Percentiles rank a stretch among this genome's conserved stretches.
Evolutionary conservation across 805 yeast species (phyloP).

Genomic region (Yarrowia keelungensis): DNA sequence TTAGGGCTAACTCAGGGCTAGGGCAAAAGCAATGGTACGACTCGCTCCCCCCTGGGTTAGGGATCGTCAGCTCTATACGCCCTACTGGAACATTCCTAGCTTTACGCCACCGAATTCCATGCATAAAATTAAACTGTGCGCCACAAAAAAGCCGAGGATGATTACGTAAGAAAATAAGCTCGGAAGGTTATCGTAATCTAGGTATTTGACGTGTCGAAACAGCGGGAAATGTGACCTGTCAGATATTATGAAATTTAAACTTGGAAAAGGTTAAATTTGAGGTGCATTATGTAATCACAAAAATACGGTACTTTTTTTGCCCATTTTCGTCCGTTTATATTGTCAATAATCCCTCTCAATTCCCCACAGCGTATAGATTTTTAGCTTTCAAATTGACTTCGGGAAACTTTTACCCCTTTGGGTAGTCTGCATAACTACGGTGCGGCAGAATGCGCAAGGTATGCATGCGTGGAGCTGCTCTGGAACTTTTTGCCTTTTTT

Average conservation of each 20-base stretch:
- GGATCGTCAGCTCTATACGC: too few species aligned
- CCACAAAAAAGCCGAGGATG: conserved; percentile 16
- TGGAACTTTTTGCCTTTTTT: conserved; percentile 31
- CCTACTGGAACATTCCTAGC: too few species aligned
- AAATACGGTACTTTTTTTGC: too few species aligned
- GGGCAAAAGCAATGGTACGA: too few species aligned
- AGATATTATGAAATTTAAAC: too few species aligned
- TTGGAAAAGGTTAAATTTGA: too few species aligned
- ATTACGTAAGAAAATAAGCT: not conserved
- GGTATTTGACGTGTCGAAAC: not conserved
- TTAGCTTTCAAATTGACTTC: not conserved
- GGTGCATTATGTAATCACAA: too few species aligned
- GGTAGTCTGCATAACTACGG: not conserved
- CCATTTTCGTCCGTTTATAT: too few species aligned
- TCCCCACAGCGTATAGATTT: conserved; percentile 21
- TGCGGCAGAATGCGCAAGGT: not conserved
- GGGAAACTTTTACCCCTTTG: conserved; percentile 12
- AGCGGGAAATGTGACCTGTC: not conserved
- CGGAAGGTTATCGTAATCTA: not conserved
- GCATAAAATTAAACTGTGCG: conserved; percentile 24
- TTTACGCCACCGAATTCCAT: not conserved
- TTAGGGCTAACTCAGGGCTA: too few species aligned
- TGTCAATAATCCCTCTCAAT: not conserved
- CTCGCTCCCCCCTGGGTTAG: too few species aligned
- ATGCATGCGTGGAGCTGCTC: not conserved